Conservation (phyloP, 2,329 filamentous ascomycete genomes). For the Talaromyces albobiverticillius region DNA sequence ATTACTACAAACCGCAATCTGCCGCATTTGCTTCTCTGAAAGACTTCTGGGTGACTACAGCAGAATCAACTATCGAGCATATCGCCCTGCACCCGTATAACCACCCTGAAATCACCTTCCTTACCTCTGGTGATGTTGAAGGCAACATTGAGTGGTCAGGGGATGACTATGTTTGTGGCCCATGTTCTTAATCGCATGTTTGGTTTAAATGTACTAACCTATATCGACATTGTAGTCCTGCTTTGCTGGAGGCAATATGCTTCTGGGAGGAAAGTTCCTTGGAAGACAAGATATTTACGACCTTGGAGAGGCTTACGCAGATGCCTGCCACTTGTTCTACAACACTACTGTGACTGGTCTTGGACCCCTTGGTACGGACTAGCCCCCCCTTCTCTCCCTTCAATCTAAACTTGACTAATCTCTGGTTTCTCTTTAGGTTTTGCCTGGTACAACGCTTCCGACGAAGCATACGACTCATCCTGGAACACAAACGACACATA, state of each 20-base stretch:
- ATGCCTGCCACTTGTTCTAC: constrained; percentile 30
- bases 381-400: too few species aligned
- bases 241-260: constrained; percentile 23
- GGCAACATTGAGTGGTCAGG: constrained; percentile 22
- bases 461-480: constrained; percentile 17
- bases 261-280: constrained; percentile 22
- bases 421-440: constrained; percentile 9
- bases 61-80: constrained; percentile 19
- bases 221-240: constrained; percentile 15
- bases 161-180: constrained; percentile 20
- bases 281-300: constrained; percentile 24
- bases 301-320: constrained; percentile 24
- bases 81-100: constrained; percentile 21
- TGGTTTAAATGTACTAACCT: not conserved
- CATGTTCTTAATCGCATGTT: not conserved
- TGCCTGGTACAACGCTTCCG: constrained; percentile 19
- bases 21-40: constrained; percentile 11
- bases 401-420: not conserved
- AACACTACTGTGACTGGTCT: constrained; percentile 24
- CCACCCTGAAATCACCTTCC: constrained; percentile 20
- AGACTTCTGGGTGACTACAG: constrained; percentile 22
- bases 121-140: constrained; percentile 19
- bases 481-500: constrained; percentile 16
- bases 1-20: constrained; percentile 20
- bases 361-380: constrained; percentile 16